Conservation (phyloP, 2,329 filamentous ascomycete genomes). For the Coleophoma crateriformis region DNA sequence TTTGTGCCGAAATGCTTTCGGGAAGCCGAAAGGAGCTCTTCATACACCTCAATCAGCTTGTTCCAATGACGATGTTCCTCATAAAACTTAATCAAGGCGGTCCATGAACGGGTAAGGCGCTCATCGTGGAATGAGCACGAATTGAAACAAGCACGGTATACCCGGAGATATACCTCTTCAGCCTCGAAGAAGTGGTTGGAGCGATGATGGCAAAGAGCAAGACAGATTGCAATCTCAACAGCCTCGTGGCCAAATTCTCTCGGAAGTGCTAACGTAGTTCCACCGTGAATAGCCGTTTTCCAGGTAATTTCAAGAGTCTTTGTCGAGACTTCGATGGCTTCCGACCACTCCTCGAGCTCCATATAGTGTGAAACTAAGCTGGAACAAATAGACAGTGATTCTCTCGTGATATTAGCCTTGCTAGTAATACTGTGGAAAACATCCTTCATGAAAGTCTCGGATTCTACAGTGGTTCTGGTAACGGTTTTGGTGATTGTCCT, state of each 20-base stretch:
- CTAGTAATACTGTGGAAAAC: not conserved
- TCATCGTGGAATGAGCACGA: constrained; percentile 15
- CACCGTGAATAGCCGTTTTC: constrained; percentile 1
- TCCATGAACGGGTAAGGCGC: constrained; percentile 12
- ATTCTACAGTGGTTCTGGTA: not conserved
- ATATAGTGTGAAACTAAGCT: constrained; percentile 4
- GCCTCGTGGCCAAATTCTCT: constrained; percentile 4
- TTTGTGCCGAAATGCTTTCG: constrained; percentile 5
- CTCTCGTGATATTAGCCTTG: not conserved
- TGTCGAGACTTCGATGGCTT: constrained; percentile 3
- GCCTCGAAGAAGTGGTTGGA: constrained; percentile 17
- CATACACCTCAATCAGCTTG: constrained; percentile 14
- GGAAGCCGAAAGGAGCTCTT: constrained; percentile 12
- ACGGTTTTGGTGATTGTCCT: not conserved
- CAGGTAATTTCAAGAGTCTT: constrained; percentile 4
- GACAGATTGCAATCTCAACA: constrained; percentile 5
- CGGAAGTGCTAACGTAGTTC: constrained; percentile 5
- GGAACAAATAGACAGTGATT: constrained; percentile 6
- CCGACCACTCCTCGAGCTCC: constrained; percentile 3
- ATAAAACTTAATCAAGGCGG: constrained; percentile 12
- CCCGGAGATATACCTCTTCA: constrained; percentile 11
- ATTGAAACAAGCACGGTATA: constrained; percentile 16
- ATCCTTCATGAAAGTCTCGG: constrained; percentile 1
- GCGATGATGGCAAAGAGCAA: constrained; percentile 6
- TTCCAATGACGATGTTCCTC: constrained; percentile 12